Evolutionary conservation across 352 stramenopile genomes (phyloP), one percentile per base, ranked within the genome.

Genomic region (Peronospora belbahrii): DNA sequence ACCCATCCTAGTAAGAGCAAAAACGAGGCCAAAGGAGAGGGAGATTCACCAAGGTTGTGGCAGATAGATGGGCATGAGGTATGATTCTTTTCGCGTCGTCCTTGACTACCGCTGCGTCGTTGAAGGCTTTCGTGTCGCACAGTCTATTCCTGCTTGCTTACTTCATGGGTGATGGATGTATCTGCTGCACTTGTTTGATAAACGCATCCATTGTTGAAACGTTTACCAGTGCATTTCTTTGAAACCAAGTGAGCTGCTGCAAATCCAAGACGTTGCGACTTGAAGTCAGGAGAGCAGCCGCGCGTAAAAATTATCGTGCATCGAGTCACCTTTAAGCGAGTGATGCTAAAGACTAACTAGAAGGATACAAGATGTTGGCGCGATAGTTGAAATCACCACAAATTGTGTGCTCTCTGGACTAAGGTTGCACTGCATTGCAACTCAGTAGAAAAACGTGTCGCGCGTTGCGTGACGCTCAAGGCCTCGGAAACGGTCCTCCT

Each of bases 401-500:
- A 28, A 28, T 28, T 28, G 24, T 1, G 7, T 1, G 24, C 24
- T 28, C 24, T 28, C 24, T 28, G 24, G 3, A 1, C 27, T 15
- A 33, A 14, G 3, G 13, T 15, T 33, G 6, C 2, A 15, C 27
- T 33, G 5, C 4, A 27, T 11, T 11, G 2, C 27, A 23, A 24
- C 7, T 59, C 62, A 87, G 54, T 87, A 87, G 48, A 74, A 87
- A 37, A 82, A 79, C 8, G 75, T 87, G 36, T 81, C 54, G 39
- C 74, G 72, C 10, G 80, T 88, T 14, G 74, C 64, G 42, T 91
- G 80, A 32, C 80, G 74, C 44, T 87, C 68, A n/a, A 88, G 42
- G 8, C 56, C 30, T 2, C 80, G 76, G 48, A 85, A 88, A 7
- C 62, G 63, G 6, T 74, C 66, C 30, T 88, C 74, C 62, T 91